Evolutionary conservation across 495 filamentous ascomycete genomes (phyloP), one percentile per base, ranked within the genome.

Genomic region (Penicillium malachiteum): DNA sequence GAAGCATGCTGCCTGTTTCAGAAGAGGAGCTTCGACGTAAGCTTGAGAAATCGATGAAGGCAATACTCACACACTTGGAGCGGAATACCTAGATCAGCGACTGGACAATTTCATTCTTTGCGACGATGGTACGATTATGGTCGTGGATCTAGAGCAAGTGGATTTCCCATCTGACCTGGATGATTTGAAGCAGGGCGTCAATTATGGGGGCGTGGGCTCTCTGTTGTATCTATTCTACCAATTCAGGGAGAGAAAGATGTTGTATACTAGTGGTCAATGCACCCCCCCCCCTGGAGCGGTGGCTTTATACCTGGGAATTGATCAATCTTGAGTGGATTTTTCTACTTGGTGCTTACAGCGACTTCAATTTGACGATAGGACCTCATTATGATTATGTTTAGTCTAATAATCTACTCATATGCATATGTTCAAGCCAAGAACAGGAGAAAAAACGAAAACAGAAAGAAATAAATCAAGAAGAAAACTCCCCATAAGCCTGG

Each of bases 401-500:
- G 26, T 46, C 21, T 46, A 46, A 26, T 21, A 44, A 6, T n/a
- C 37, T 6, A 43, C 5, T 11, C 9, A n/a, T 39, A 50, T 50
- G 48, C 35, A 50, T 50, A 50, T 50, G 48, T 50, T 38, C 48
- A 50, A 39, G 37, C 34, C 9, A 37, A 37, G 7, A 37, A 37
- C 9, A 37, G 12, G 12, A 37, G 12, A 37, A 34, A 5, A 5
- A 26, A 50, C 18, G 12, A 41, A 39, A 50, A 34, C 6, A 10
- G 39, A 46, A 32, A 34, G 37, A 5, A 18, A 21, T 11, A n/a
- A 37, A 54, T 54, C 42, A 68, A 31, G 48, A 38, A 30, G 53
- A 59, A 47, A 71, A 71, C 42, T 71, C 50, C 3, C 55, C 46
- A 54, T 72, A 73, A n/a, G 67, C 76, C 34, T 72, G 82, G 54